phyloP scores from a whole-genome alignment of 306 rosid species.

The Adenanthera pavonina region DNA sequence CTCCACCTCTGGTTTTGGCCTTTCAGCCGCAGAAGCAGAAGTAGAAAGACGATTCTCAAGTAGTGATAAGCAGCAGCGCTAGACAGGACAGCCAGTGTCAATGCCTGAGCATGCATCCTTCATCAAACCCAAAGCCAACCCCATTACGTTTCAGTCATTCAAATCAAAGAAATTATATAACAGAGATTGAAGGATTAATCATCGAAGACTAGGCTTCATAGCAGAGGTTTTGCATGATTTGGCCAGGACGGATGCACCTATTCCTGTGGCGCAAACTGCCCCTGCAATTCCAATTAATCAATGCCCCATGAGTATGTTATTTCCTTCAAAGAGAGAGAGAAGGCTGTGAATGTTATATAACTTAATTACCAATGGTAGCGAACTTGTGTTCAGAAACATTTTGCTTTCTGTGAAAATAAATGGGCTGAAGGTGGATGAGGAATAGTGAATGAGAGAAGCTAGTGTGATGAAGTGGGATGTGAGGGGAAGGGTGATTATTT shows the following conservation, averaged over 20 bases:
- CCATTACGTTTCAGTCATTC: neutral
- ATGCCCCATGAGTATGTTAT: neutral
- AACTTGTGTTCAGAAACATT: conserved; percentile 72
- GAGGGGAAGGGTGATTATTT: conserved; percentile 31
- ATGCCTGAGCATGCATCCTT: conserved; percentile 88
- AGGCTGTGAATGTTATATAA: neutral
- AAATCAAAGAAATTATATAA: neutral
- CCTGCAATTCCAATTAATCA: conserved; percentile 44
- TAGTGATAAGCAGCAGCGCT: conserved; percentile 73
- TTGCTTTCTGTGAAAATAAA: neutral
- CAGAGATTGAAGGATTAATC: neutral
- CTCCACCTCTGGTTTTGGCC: neutral
- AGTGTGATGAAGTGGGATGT: conserved; percentile 33
- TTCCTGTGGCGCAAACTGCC: conserved; percentile 79
- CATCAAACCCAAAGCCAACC: neutral
- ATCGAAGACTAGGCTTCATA: conserved; percentile 78
- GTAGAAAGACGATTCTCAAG: conserved; percentile 44
- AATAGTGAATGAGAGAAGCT: neutral
- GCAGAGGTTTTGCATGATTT: conserved; percentile 54
- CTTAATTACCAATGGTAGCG: conserved; percentile 64
- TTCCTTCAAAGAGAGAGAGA: too few relatives aligned
- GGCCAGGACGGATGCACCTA: conserved; percentile 69
- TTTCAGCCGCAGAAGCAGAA: neutral
- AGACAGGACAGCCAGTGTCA: conserved; percentile 74
- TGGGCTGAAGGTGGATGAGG: too few relatives aligned